Evolutionary conservation across 495 filamentous ascomycete genomes (phyloP), one percentile per base, ranked within the genome.

Genomic region (Lineolata rhizophorae): DNA sequence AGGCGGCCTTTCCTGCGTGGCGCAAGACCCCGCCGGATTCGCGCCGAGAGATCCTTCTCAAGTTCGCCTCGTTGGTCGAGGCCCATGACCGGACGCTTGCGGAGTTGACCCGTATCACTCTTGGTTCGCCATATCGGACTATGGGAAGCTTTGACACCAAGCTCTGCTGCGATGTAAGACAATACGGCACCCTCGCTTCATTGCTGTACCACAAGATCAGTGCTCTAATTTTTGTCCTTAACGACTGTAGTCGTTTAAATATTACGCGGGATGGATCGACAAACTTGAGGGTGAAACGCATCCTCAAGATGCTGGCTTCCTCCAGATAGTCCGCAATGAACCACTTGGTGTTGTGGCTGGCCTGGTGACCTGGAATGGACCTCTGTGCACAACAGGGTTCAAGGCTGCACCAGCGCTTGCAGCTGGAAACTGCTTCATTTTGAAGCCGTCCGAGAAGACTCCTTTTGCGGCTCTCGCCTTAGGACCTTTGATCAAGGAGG

Each of bases 381-480:
- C 43, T 10, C 32, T 42, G 21, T 35, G 39, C 19, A 42, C 39
- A 5, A 39, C 42, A 5, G 45, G 48, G 8, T 40, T 51, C 36
- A 65, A 65, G 37, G 48, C 52, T 29, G 58, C 51, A 9, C 50
- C 58, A 6, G 59, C 57, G 10, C 48, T 65, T 9, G 56, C 55
- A 3, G 51, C 54, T 5, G 61, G 61, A 9, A 58, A 57, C 37
- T 45, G 39, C 30, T 47, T 59, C 31, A 51, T 60, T 30, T 31
- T 56, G 31, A 59, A 59, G 42, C 32, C 52, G 13, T 49, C 49
- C 10, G 49, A 53, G 34, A 49, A 53, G 42, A 47, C 50, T 2
- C 56, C 56, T 0, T 45, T 57, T 16, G 39, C 36, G 0, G 35
- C 45, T 6, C 38, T 51, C 32, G 37, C 36, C 4, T 35, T 46